These are phyloP conservation scores for Vigna mungo DNA, from an alignment of 306 rosid genomes.

Conservation along the genomic window DNA sequence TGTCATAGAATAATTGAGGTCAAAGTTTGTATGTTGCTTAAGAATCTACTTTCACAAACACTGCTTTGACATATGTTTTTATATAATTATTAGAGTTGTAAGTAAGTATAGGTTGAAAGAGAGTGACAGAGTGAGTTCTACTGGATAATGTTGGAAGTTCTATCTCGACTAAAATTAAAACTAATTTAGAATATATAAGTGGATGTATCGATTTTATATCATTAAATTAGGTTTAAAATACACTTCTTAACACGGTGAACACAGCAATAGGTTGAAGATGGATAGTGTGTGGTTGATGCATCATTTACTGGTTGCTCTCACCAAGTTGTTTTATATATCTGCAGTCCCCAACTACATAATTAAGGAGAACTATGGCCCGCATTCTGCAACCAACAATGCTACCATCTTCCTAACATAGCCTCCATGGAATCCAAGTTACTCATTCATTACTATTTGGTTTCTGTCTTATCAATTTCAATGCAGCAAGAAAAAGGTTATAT, in stretches of 20 bases:
- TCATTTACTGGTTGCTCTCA: constrained; percentile 45
- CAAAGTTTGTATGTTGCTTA: constrained; percentile 37
- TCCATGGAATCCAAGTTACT: constrained; percentile 37
- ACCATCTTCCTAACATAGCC: constrained; percentile 17
- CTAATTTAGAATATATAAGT: too few species aligned
- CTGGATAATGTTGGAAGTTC: too few species aligned
- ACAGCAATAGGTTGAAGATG: background rate
- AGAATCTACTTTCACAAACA: constrained; percentile 30
- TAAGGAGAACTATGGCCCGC: constrained; percentile 36
- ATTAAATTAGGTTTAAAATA: too few species aligned
- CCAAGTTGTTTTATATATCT: constrained; percentile 38
- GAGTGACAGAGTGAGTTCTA: too few species aligned
- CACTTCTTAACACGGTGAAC: too few species aligned
- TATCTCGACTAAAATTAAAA: too few species aligned
- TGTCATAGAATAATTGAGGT: constrained; percentile 41
- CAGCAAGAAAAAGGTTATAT: constrained; percentile 43
- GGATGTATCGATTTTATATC: too few species aligned
- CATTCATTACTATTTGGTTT: constrained; percentile 50
- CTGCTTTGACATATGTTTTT: constrained; percentile 34
- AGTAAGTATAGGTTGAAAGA: constrained; percentile 40
- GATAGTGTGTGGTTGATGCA: constrained; percentile 41
- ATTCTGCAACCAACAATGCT: constrained; percentile 41
- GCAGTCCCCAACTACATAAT: constrained; percentile 34
- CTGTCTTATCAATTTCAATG: constrained; percentile 49
- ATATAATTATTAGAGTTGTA: constrained; percentile 43